Evolutionary conservation across 495 filamentous ascomycete genomes (phyloP).

Genomic region (Neurospora sp.): DNA sequence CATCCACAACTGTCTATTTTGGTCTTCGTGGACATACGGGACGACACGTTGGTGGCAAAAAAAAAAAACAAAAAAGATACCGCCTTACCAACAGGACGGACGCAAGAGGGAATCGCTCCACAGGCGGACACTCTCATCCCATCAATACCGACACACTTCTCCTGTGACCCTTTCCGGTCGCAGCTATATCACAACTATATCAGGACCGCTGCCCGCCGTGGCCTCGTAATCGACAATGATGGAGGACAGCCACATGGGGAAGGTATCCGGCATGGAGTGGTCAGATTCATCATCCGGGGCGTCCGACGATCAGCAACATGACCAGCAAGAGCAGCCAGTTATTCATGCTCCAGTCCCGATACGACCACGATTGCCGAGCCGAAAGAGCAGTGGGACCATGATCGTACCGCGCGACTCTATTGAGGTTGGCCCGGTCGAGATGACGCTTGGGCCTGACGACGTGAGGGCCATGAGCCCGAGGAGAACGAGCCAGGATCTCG

Average conservation of each 20-base stretch:
- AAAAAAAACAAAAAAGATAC: not conserved
- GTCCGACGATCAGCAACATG: conserved; percentile 19
- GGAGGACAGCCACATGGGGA: conserved; percentile 13
- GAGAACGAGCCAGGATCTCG: conserved; percentile 78
- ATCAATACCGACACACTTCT: not conserved
- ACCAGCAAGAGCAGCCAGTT: conserved; percentile 13
- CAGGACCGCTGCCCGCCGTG: not conserved
- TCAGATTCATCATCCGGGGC: conserved; percentile 32
- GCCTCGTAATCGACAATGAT: conserved; percentile 7
- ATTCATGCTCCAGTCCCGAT: conserved; percentile 38
- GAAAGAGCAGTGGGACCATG: conserved; percentile 71
- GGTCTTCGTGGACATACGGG: not conserved
- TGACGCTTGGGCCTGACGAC: conserved; percentile 68
- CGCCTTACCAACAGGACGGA: not conserved
- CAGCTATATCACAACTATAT: not conserved
- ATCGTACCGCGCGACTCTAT: conserved; percentile 67
- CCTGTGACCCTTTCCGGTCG: not conserved
- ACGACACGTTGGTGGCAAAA: not conserved
- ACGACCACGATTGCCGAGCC: conserved; percentile 44
- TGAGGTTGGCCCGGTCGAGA: conserved; percentile 53
- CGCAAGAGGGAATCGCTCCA: not conserved
- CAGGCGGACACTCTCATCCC: not conserved
- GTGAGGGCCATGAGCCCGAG: conserved; percentile 92
- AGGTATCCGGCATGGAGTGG: conserved; percentile 12
- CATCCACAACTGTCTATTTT: not conserved